phyloP scores from a whole-genome alignment of 2,329 filamentous ascomycete genomes.

The Botrytis tulipae region DNA sequence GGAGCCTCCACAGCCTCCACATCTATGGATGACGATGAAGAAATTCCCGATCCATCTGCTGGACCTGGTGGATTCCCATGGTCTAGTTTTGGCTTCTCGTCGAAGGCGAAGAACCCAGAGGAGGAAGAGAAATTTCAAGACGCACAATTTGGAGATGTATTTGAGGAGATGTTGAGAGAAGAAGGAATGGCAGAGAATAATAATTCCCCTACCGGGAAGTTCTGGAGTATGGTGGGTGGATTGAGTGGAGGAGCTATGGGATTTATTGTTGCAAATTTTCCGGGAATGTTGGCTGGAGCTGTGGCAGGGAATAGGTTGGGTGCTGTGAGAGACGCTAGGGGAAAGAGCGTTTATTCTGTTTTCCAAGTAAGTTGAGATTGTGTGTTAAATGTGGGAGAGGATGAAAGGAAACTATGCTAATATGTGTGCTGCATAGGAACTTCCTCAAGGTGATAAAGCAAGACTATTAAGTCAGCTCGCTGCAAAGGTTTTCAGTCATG shows the following conservation, averaged over 20 bases:
- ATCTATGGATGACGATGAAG: slow-evolving; percentile 47
- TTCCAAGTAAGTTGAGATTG: slow-evolving; percentile 41
- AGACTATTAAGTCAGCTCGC: slow-evolving; percentile 81
- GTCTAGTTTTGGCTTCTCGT: slow-evolving; percentile 62
- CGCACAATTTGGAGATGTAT: slow-evolving; percentile 82
- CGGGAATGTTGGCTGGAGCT: slow-evolving; percentile 82
- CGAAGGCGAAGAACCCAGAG: slow-evolving; percentile 44
- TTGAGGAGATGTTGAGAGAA: slow-evolving; percentile 88
- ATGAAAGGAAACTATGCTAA: neutral
- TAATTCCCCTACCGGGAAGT: slow-evolving; percentile 63
- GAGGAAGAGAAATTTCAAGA: slow-evolving; percentile 62
- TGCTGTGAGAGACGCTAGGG: slow-evolving; percentile 81
- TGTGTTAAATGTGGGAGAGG: too few species aligned
- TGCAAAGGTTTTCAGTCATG: slow-evolving; percentile 62
- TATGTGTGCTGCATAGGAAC: slow-evolving; percentile 44
- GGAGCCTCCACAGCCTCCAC: slow-evolving; percentile 44
- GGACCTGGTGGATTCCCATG: slow-evolving; percentile 61
- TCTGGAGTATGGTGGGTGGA: slow-evolving; percentile 86
- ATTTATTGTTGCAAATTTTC: slow-evolving; percentile 92
- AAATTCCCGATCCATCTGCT: slow-evolving; percentile 42
- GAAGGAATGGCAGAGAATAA: slow-evolving; percentile 76
- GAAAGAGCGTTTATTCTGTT: slow-evolving; percentile 92
- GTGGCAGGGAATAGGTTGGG: slow-evolving; percentile 93
- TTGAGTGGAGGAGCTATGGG: slow-evolving; percentile 86
- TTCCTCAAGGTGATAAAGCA: slow-evolving; percentile 79